phyloP scores from a whole-genome alignment of 148 eudicot species.

The Vaccinium darrowii region DNA sequence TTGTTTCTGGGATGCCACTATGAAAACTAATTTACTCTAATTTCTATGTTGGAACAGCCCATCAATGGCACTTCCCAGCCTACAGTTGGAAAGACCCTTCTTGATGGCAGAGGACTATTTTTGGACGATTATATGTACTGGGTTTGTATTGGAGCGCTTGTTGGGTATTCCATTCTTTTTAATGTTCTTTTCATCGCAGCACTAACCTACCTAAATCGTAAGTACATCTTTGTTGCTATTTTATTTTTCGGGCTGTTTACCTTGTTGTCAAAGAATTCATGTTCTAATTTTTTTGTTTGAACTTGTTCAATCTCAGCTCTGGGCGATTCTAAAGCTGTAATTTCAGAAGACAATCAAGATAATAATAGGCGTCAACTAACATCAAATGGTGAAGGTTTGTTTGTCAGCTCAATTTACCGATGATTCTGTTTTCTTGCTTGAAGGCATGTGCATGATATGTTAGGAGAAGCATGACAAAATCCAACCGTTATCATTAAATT shows the following conservation, averaged over 20 bases:
- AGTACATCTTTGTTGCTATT: background rate
- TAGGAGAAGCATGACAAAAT: background rate
- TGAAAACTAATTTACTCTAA: background rate
- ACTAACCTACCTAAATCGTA: background rate
- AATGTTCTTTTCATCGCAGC: background rate
- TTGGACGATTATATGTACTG: background rate
- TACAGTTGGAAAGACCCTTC: slow-evolving; percentile 40
- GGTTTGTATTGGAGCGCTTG: background rate
- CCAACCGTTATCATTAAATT: background rate
- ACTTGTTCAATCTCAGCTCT: background rate
- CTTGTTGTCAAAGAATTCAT: background rate
- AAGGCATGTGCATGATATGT: background rate
- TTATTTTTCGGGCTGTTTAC: background rate
- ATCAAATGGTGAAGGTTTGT: slow-evolving; percentile 6
- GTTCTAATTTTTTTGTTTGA: background rate
- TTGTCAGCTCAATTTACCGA: background rate
- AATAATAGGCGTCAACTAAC: background rate
- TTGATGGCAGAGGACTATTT: slow-evolving; percentile 30
- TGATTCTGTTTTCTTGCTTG: background rate
- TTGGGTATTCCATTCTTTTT: background rate
- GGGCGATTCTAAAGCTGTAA: background rate
- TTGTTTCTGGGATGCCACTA: background rate
- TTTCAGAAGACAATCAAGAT: background rate
- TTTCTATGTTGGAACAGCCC: slow-evolving; percentile 20
- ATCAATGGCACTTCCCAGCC: slow-evolving; percentile 14